phyloP scores from a whole-genome alignment of 768 basidiomycete species.

The Hypholoma fasciculare region DNA sequence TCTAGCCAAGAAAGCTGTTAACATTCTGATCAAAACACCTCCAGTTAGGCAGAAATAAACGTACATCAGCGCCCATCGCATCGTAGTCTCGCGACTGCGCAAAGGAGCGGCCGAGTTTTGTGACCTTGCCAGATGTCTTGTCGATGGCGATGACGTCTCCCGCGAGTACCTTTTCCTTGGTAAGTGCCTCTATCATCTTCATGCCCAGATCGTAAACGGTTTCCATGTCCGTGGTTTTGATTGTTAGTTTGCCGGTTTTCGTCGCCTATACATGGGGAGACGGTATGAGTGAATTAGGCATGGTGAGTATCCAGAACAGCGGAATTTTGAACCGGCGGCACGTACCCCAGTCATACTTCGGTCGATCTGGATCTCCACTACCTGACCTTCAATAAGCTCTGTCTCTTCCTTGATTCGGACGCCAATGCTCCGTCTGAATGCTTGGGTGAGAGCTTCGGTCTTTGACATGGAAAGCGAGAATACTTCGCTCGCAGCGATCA shows the following conservation, averaged over 20 bases:
- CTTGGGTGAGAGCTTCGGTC: conserved; percentile 96
- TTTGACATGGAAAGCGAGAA: conserved; percentile 98
- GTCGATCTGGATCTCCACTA: conserved; percentile 98
- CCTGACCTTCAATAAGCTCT: conserved; percentile 96
- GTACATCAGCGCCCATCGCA: conserved; percentile 97
- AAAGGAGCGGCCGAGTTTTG: conserved; percentile 94
- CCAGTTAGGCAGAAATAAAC: conserved; percentile 29
- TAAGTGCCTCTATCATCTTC: conserved; percentile 98
- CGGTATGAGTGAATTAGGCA: neutral
- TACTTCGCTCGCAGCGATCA: conserved; percentile 97
- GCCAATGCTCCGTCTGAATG: conserved; percentile 93
- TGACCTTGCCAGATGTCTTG: conserved; percentile 95
- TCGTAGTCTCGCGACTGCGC: conserved; percentile 98
- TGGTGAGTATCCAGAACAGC: conserved; percentile 10
- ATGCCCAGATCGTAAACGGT: conserved; percentile 97
- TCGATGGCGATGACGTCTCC: conserved; percentile 97
- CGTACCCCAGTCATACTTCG: conserved; percentile 90
- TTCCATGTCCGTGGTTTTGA: conserved; percentile 99
- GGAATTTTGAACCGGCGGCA: conserved; percentile 17
- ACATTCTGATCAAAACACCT: neutral
- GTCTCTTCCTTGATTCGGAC: conserved; percentile 98
- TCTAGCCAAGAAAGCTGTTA: conserved; percentile 47
- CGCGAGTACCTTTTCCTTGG: conserved; percentile 94
- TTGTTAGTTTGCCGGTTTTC: conserved; percentile 95
- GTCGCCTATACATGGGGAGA: conserved; percentile 63